phyloP scores from a whole-genome alignment of 1,284 basidiomycete genomes.

The Leccinum subrobustum region DNA sequence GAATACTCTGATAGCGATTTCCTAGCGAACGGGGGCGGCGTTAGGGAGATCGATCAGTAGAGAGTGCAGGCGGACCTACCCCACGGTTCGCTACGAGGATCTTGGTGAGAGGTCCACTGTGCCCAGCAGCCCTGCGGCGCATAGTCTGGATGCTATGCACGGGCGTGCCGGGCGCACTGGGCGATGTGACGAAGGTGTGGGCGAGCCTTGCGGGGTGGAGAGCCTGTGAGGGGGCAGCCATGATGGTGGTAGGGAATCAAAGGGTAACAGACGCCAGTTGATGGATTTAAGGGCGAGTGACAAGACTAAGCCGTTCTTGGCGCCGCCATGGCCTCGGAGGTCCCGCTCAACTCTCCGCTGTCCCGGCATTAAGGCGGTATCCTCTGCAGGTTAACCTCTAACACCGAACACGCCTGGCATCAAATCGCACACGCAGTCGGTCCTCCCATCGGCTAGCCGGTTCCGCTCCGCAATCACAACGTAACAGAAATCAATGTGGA shows the following conservation, averaged over 20 bases:
- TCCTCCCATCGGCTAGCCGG: not conserved
- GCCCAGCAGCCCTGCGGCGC: constrained; percentile 89
- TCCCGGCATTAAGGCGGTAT: constrained; percentile 27
- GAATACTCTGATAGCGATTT: constrained; percentile 99
- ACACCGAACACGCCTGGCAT: not conserved
- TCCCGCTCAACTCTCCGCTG: not conserved
- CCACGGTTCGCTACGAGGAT: constrained; percentile 92
- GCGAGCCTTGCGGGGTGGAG: constrained; percentile 75
- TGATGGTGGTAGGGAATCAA: constrained; percentile 33
- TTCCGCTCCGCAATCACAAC: not conserved
- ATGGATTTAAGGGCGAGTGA: constrained; percentile 15
- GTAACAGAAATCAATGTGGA: not conserved
- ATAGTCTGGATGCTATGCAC: constrained; percentile 89
- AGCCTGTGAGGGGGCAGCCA: constrained; percentile 39
- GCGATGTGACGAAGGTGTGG: constrained; percentile 65
- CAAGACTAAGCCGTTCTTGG: not conserved
- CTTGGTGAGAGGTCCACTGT: constrained; percentile 88
- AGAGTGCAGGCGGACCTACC: constrained; percentile 46
- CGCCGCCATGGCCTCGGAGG: not conserved
- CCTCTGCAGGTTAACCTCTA: constrained; percentile 3
- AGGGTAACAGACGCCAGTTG: constrained; percentile 1
- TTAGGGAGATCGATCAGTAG: constrained; percentile 7
- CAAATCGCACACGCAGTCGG: not conserved
- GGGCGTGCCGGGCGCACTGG: constrained; percentile 76
- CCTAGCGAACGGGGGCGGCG: constrained; percentile 46